Evolutionary conservation across 768 basidiomycete genomes (phyloP), one percentile per base, ranked within the genome.

Genomic region (Trametes coccinea): DNA sequence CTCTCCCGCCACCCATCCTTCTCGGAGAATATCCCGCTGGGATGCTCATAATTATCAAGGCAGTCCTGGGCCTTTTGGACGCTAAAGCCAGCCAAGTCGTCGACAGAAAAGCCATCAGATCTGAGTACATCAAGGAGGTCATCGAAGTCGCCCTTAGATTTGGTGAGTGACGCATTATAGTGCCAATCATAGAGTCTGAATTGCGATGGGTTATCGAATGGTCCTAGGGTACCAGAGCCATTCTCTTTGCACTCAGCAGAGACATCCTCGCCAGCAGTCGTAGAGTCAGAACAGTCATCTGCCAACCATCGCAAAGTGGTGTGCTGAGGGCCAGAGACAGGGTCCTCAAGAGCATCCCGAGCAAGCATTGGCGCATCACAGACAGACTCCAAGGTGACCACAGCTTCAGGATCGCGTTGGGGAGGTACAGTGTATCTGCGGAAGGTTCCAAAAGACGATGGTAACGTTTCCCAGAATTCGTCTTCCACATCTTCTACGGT

Each of bases 111-210:
- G 0, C 51, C 50, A 1, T 31, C 1, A 13, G 51, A 46, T 0
- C 8, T 4, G 11, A 62, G 41, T 5, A 47, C 31, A 16, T 56
- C 61, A 9, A 73, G 67, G 0, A 79, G 67, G 0, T 50, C 51
- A n/a, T 76, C 55, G 1, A 73, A 49, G 30, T 76, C 71, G 0
- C 34, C 37, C 5, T 55, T 49, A 1, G 75, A 75, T 45, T 77
- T 76, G 0, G 40, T 51, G 10, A 53, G 66, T 2, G 67, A 70
- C 0, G 71, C 65, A 7, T 66, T 64, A 31, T 72, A 73, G 3
- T 65, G 60, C 73, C 76, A 76, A 6, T 62, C 22, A 62, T 70
- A 61, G 9, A 73, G 71, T 1, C 69, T 68, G 33, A 69, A 73
- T 3, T 57, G 55, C 0, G 71, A 57, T 6, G 39, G 27, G 49